phyloP scores from a whole-genome alignment of 1,139 yeast genomes.

The Nadsonia starkeyi-henricii region DNA sequence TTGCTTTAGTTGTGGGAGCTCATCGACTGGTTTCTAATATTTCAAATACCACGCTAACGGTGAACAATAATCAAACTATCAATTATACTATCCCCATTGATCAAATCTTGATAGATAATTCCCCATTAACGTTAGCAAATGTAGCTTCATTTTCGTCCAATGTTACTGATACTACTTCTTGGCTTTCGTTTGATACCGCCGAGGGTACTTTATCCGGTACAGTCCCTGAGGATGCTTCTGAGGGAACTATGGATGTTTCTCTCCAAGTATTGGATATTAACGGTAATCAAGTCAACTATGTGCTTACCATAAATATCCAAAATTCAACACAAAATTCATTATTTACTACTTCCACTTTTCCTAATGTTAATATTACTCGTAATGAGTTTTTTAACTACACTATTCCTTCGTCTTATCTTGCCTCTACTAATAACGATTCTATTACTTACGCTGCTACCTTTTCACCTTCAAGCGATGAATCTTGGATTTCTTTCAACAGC shows the following conservation, averaged over 20 bases:
- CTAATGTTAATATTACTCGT: conserved; percentile 49
- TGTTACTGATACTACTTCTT: conserved; percentile 23
- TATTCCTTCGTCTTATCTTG: conserved; percentile 40
- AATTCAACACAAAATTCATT: conserved; percentile 11
- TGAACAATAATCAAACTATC: conserved; percentile 46
- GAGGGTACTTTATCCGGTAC: conserved; percentile 29
- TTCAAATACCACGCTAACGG: conserved; percentile 36
- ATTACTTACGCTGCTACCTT: conserved; percentile 34
- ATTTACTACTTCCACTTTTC: conserved; percentile 16
- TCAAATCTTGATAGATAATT: conserved; percentile 47
- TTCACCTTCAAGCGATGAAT: conserved; percentile 28
- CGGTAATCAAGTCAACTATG: conserved; percentile 52
- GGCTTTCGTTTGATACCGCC: conserved; percentile 38
- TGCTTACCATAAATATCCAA: conserved; percentile 33
- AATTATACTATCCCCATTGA: conserved; percentile 45
- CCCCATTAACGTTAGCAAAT: conserved; percentile 27
- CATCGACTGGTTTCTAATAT: conserved; percentile 61
- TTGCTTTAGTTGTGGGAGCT: conserved; percentile 72
- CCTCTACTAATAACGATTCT: conserved; percentile 25
- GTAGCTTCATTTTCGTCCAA: conserved; percentile 39
- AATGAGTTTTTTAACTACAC: conserved; percentile 40
- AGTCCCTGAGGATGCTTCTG: conserved; percentile 37
- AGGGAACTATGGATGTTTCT: conserved; percentile 6
- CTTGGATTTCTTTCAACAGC: conserved; percentile 34
- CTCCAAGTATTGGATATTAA: conserved; percentile 47